Conservation (phyloP, 2,329 filamentous ascomycete species). For the Tolypocladium pustulatum region DNA sequence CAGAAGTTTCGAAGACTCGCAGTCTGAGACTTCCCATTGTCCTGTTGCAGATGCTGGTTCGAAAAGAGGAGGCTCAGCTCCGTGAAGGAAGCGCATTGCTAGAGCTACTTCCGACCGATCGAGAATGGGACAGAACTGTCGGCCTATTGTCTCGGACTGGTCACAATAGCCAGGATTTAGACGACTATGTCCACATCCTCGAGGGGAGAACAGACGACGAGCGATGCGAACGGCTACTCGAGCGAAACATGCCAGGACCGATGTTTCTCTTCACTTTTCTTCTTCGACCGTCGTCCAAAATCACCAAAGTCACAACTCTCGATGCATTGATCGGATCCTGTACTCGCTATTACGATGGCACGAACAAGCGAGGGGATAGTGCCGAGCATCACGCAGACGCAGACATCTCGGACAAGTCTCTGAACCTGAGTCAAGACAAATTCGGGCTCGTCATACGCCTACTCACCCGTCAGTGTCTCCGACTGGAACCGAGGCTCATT, state of each 20-base stretch:
- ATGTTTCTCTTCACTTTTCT: conserved; percentile 21
- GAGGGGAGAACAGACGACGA: conserved; percentile 18
- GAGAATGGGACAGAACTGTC: conserved; percentile 13
- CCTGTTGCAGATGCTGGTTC: conserved; percentile 20
- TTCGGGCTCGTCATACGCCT: conserved; percentile 14
- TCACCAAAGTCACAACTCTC: conserved; percentile 14
- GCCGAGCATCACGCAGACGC: neutral
- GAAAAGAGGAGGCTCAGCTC: conserved; percentile 9
- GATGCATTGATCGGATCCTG: conserved; percentile 16
- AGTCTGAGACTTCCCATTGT: conserved; percentile 17
- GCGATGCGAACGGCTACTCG: conserved; percentile 19
- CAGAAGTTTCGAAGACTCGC: conserved; percentile 12
- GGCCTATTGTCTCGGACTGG: conserved; percentile 8
- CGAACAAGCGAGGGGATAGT: neutral
- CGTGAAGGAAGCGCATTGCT: conserved; percentile 8
- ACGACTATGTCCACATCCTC: conserved; percentile 18
- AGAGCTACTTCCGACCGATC: conserved; percentile 12
- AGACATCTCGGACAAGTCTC: neutral
- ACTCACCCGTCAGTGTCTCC: conserved; percentile 18
- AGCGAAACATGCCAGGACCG: conserved; percentile 12
- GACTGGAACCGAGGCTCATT: conserved; percentile 21
- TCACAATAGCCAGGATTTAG: conserved; percentile 10
- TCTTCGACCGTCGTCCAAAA: conserved; percentile 13
- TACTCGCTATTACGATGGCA: conserved; percentile 5
- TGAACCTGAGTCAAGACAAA: conserved; percentile 9